A percentile compares a stretch with the other conserved stretches of the same genome.
phyloP scores from a whole-genome alignment of 441 rosid species.

The Flueggea neowawraea region DNA sequence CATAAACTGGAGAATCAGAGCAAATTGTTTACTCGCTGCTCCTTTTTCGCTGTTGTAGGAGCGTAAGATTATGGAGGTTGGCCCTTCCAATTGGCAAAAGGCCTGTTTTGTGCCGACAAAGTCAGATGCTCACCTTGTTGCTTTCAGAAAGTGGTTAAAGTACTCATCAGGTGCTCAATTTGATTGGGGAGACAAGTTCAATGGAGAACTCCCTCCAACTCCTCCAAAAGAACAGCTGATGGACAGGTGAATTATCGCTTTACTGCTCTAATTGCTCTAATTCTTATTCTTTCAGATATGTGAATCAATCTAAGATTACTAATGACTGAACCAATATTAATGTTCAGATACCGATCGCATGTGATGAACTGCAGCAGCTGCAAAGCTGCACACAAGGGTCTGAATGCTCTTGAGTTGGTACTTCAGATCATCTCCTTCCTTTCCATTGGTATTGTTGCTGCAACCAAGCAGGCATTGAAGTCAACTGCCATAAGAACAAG shows the following conservation, averaged over 20 bases:
- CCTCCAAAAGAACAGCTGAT: slow-evolving; percentile 64
- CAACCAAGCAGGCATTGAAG: slow-evolving; percentile 34
- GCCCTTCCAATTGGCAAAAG: slow-evolving; percentile 69
- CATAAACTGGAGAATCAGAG: no score
- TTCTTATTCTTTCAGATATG: no score
- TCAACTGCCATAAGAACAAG: slow-evolving; percentile 37
- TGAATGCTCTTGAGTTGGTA: slow-evolving; percentile 47
- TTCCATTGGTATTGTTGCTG: slow-evolving; percentile 50
- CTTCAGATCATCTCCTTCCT: slow-evolving; percentile 52
- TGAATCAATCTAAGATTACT: no score
- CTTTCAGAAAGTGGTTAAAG: slow-evolving; percentile 66
- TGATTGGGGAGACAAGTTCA: slow-evolving; percentile 64
- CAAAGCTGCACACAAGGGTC: slow-evolving; percentile 64
- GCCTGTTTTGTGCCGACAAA: slow-evolving; percentile 70
- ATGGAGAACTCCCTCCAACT: slow-evolving; percentile 48
- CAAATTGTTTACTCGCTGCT: no score
- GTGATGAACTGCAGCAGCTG: slow-evolving; percentile 78
- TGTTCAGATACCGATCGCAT: slow-evolving; percentile 70
- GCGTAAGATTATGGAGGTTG: slow-evolving; percentile 63
- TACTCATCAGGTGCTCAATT: slow-evolving; percentile 42
- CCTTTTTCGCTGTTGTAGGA: slow-evolving; percentile 34
- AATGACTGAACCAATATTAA: no score
- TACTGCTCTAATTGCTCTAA: no score
- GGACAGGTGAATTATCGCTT: slow-evolving; percentile 34
- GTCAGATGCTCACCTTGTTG: slow-evolving; percentile 61